Conservation (phyloP, 106 monocot genomes). For the Triglochin maritima region DNA sequence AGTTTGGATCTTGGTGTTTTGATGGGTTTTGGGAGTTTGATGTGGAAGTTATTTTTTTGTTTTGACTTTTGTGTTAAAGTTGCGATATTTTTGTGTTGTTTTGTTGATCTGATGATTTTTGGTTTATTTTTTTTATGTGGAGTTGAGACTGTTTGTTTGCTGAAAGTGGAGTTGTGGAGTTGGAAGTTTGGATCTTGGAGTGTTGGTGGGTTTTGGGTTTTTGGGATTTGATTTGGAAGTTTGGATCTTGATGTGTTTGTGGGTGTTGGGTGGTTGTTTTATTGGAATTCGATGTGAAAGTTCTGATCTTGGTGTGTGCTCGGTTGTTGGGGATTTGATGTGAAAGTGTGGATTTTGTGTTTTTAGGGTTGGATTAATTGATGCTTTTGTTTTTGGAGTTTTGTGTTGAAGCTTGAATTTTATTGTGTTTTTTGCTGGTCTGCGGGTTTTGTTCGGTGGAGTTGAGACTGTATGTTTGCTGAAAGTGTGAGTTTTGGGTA, state of each 20-base stretch:
- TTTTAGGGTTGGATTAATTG: neutral
- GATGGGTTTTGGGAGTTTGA: neutral
- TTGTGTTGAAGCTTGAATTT: neutral
- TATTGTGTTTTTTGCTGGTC: neutral
- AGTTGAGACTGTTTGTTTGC: neutral
- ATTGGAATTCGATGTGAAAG: neutral
- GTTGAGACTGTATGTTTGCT: no score
- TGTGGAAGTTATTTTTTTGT: neutral
- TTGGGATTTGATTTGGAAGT: neutral
- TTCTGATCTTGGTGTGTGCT: neutral
- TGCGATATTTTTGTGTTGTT: no score
- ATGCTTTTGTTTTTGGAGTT: neutral
- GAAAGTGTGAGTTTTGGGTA: no score
- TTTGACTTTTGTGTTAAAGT: neutral
- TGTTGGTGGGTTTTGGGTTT: neutral
- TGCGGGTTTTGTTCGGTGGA: no score
- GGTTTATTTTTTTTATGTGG: no score
- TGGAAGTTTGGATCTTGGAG: neutral
- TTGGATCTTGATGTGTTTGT: slow-evolving; percentile 8
- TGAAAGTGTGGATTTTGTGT: neutral
- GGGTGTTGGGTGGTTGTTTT: neutral
- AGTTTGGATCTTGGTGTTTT: neutral
- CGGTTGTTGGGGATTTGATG: neutral
- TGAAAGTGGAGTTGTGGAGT: no score
- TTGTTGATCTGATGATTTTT: no score